phyloP scores from a whole-genome alignment of 257 asterid genomes.

The Catharanthus roseus region DNA sequence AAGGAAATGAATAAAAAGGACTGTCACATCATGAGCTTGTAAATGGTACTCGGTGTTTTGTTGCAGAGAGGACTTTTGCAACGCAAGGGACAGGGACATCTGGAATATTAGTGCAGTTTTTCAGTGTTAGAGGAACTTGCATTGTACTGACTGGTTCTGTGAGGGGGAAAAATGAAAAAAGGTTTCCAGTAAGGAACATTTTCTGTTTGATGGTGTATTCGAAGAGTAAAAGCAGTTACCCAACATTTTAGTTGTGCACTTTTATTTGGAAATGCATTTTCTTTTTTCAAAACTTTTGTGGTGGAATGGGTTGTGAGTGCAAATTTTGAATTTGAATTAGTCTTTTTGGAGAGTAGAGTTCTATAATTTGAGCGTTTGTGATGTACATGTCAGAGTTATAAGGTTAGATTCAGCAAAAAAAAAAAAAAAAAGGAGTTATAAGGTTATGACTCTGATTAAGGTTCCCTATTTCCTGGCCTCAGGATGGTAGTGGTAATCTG shows the following conservation, averaged over 20 bases:
- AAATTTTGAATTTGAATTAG: neutral
- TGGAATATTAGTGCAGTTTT: neutral
- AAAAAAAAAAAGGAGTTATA: no score
- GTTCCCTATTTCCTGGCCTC: no score
- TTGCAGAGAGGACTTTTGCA: neutral
- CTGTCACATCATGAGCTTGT: neutral
- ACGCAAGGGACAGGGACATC: neutral
- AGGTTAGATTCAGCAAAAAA: no score
- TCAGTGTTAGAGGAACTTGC: neutral
- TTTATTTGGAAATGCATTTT: neutral
- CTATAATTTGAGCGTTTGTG: no score
- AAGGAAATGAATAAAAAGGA: neutral
- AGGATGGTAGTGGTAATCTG: neutral
- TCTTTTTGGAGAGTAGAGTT: neutral
- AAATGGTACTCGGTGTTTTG: neutral
- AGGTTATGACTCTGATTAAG: no score
- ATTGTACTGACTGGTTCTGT: neutral
- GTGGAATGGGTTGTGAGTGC: neutral
- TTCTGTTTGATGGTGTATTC: neutral
- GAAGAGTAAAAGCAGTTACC: neutral
- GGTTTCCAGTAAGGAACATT: neutral
- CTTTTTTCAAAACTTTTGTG: neutral
- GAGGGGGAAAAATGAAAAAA: no score
- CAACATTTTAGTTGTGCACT: neutral
- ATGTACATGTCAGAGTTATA: no score